phyloP scores from a whole-genome alignment of 768 basidiomycete genomes.

The Boletus vinaceobasis region DNA sequence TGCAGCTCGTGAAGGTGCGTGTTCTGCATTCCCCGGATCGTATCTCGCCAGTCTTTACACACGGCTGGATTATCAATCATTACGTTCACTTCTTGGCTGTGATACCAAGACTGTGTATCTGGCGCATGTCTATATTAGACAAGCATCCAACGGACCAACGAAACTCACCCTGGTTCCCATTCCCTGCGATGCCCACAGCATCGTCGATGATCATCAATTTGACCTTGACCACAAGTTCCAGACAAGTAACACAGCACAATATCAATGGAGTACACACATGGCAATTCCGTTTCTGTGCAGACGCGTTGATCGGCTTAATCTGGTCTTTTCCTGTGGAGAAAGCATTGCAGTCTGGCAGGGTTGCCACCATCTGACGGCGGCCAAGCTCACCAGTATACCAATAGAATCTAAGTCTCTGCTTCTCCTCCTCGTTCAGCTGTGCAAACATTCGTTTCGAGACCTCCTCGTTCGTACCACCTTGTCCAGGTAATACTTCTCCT shows the following conservation, averaged over 20 bases:
- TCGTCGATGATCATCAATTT: slow-evolving; percentile 69
- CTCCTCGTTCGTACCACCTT: slow-evolving; percentile 72
- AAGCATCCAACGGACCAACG: not conserved
- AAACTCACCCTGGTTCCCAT: slow-evolving; percentile 59
- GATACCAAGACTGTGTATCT: slow-evolving; percentile 71
- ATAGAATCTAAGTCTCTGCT: slow-evolving; percentile 48
- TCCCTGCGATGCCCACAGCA: slow-evolving; percentile 62
- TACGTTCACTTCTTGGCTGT: slow-evolving; percentile 67
- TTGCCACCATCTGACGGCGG: not conserved
- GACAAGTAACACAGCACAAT: not conserved
- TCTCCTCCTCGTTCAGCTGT: slow-evolving; percentile 41
- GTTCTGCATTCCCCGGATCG: slow-evolving; percentile 51
- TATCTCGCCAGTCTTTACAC: slow-evolving; percentile 54
- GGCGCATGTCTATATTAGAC: slow-evolving; percentile 2
- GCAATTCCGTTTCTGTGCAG: slow-evolving; percentile 66
- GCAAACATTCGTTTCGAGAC: slow-evolving; percentile 59
- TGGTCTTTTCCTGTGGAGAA: slow-evolving; percentile 51
- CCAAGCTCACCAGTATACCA: slow-evolving; percentile 45
- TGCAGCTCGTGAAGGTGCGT: slow-evolving; percentile 46
- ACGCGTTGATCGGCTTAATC: slow-evolving; percentile 60
- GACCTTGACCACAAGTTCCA: slow-evolving; percentile 31
- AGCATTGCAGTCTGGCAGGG: not conserved
- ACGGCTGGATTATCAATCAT: slow-evolving; percentile 56
- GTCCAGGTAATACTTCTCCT: slow-evolving; percentile 61
- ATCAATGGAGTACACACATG: slow-evolving; percentile 39